Percentiles rank a stretch among this genome's conserved stretches.
phyloP scores from a whole-genome alignment of 2,329 filamentous ascomycete species.

The Ramularia collo-cygni region DNA sequence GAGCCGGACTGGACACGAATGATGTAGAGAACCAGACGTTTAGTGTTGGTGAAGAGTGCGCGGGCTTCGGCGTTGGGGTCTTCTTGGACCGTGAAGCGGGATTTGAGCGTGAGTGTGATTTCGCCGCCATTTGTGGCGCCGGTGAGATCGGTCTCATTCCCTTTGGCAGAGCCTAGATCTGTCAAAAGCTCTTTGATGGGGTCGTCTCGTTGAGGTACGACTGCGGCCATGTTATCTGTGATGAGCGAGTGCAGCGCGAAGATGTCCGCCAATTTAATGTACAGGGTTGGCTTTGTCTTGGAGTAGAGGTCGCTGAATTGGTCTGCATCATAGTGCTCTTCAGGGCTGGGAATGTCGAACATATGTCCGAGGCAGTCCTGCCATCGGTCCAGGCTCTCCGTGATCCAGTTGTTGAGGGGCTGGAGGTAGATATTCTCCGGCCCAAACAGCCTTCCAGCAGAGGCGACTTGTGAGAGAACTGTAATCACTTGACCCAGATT shows the following conservation, averaged over 20 bases:
- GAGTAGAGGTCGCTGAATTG: slow-evolving; percentile 98
- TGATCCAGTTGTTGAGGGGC: slow-evolving; percentile 85
- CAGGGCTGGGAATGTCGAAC: slow-evolving; percentile 77
- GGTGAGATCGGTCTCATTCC: slow-evolving; percentile 72
- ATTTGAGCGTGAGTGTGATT: slow-evolving; percentile 31
- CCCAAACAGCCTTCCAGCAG: slow-evolving; percentile 81
- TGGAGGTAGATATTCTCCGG: slow-evolving; percentile 94
- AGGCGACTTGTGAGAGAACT: slow-evolving; percentile 80
- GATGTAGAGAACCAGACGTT: slow-evolving; percentile 93
- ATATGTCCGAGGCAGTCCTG: slow-evolving; percentile 67
- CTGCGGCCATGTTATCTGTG: slow-evolving; percentile 65
- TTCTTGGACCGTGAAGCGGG: slow-evolving; percentile 33
- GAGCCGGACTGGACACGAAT: slow-evolving; percentile 89
- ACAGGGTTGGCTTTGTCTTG: slow-evolving; percentile 93
- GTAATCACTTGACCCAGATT: slow-evolving; percentile 88
- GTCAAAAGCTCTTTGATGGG: slow-evolving; percentile 84
- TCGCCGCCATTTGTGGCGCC: slow-evolving; percentile 28
- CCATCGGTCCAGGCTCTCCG: slow-evolving; percentile 74
- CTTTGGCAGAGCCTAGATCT: slow-evolving; percentile 92
- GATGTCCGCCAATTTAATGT: slow-evolving; percentile 97
- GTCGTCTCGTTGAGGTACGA: slow-evolving; percentile 79
- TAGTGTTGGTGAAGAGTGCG: slow-evolving; percentile 94
- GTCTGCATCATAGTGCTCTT: slow-evolving; percentile 93
- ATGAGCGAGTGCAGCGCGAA: slow-evolving; percentile 92
- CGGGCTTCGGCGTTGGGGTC: slow-evolving; percentile 92